Evolutionary conservation across 2,329 filamentous ascomycete species (phyloP).

Genomic region (Epichloe festucae): DNA sequence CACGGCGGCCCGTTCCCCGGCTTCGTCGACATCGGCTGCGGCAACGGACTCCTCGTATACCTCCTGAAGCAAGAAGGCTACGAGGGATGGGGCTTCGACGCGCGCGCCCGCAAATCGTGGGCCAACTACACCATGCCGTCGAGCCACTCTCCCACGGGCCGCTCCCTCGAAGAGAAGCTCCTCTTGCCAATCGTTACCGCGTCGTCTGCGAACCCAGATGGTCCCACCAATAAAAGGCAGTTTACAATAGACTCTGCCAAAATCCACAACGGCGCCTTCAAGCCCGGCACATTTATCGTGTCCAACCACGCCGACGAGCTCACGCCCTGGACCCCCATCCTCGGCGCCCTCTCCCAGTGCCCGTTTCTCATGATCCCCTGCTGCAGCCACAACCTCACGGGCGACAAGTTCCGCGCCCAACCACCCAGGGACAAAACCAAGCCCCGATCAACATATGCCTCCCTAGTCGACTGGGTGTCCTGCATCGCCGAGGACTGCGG

Average conservation of each 20-base stretch:
- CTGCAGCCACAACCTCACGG: constrained; percentile 79
- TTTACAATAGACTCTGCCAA: constrained; percentile 1
- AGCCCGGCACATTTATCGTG: constrained; percentile 71
- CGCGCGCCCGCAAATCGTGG: constrained; percentile 78
- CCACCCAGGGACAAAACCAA: constrained; percentile 37
- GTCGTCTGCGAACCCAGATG: constrained; percentile 2
- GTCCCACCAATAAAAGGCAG: too few relatives aligned
- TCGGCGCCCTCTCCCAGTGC: constrained; percentile 61
- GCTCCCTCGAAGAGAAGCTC: constrained; percentile 31
- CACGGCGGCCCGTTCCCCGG: constrained; percentile 51
- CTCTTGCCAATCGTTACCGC: constrained; percentile 32
- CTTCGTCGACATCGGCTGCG: constrained; percentile 92
- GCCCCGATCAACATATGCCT: constrained; percentile 62
- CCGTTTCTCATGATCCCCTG: constrained; percentile 92
- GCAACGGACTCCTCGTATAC: constrained; percentile 81
- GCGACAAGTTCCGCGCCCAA: constrained; percentile 57
- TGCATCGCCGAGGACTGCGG: constrained; percentile 58
- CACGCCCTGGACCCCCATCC: constrained; percentile 86
- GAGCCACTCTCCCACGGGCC: constrained; percentile 14
- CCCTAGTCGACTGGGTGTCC: constrained; percentile 67
- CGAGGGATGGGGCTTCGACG: constrained; percentile 81
- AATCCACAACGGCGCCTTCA: constrained; percentile 53
- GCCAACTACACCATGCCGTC: constrained; percentile 42
- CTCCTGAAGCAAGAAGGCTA: constrained; percentile 74
- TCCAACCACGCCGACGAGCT: constrained; percentile 96